phyloP scores from a whole-genome alignment of 331 rosid species.

The Spiraea crenata region DNA sequence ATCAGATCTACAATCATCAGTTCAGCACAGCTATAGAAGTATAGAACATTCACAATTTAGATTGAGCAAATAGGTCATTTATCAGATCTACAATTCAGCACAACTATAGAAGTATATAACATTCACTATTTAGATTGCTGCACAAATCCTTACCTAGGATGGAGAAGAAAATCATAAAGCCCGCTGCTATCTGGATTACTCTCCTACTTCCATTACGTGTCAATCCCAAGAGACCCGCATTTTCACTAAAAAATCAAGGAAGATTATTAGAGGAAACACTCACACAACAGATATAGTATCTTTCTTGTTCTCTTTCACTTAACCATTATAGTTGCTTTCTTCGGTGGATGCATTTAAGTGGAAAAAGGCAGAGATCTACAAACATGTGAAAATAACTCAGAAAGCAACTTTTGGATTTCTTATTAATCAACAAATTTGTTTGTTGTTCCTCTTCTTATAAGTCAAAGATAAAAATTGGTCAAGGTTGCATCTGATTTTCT shows the following conservation, averaged over 20 bases:
- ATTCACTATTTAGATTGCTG: constrained; percentile 4
- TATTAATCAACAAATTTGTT: not conserved
- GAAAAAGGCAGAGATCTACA: not conserved
- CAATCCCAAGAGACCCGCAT: constrained; percentile 86
- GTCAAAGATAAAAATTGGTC: not conserved
- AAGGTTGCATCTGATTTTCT: not conserved
- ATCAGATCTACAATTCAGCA: not conserved
- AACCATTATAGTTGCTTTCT: not conserved
- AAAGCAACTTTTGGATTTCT: not conserved
- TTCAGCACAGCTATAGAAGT: not conserved
- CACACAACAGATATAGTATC: not conserved
- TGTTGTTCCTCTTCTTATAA: not conserved
- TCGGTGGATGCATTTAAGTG: not conserved
- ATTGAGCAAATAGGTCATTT: not conserved
- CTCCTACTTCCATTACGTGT: constrained; percentile 79
- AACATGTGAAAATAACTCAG: not conserved
- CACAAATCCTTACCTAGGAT: constrained; percentile 52
- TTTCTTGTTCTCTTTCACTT: not conserved
- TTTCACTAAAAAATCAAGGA: constrained; percentile 52
- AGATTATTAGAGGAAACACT: constrained; percentile 21
- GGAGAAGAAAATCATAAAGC: constrained; percentile 85
- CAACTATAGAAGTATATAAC: not conserved
- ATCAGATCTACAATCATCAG: not conserved
- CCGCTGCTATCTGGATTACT: constrained; percentile 77
- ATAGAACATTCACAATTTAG: not conserved